Conservation (phyloP, 352 stramenopile genomes). For the Phytophthora capsici region DNA sequence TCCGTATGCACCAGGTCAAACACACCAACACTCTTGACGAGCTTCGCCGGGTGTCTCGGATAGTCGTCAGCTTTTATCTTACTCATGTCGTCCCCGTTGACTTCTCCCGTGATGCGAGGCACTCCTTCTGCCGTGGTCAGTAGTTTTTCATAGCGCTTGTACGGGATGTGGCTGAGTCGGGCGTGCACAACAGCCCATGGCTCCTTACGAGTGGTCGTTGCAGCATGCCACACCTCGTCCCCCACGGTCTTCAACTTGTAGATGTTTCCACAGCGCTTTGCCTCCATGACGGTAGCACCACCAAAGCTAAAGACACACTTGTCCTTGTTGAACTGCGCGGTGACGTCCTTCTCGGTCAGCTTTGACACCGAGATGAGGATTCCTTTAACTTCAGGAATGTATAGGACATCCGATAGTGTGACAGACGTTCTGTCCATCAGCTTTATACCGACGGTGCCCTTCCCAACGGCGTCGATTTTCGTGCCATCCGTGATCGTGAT, state of each 20-base stretch:
- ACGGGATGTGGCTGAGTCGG: slow-evolving; percentile 13
- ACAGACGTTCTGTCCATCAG: not conserved
- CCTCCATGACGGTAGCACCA: not conserved
- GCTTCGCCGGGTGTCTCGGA: not conserved
- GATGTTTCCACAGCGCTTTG: no score
- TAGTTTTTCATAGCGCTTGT: slow-evolving; percentile 12
- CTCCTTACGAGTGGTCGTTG: not conserved
- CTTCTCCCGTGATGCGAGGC: not conserved
- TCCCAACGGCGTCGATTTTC: not conserved
- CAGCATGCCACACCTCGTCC: not conserved
- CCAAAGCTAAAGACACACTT: slow-evolving; percentile 18
- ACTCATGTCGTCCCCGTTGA: not conserved
- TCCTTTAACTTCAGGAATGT: not conserved
- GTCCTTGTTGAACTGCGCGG: slow-evolving; percentile 22
- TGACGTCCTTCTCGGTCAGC: slow-evolving; percentile 19
- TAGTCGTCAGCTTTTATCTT: not conserved
- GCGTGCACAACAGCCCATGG: not conserved
- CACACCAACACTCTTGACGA: not conserved
- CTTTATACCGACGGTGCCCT: not conserved
- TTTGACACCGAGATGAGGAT: slow-evolving; percentile 16
- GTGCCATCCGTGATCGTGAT: no score
- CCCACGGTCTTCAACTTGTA: not conserved
- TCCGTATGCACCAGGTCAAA: not conserved
- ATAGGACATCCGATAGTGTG: not conserved
- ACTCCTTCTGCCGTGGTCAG: slow-evolving; percentile 3